These are phyloP conservation scores for Naganishia friedmannii DNA, from an alignment of 768 basidiomycete species.

Conservation along the genomic window DNA sequence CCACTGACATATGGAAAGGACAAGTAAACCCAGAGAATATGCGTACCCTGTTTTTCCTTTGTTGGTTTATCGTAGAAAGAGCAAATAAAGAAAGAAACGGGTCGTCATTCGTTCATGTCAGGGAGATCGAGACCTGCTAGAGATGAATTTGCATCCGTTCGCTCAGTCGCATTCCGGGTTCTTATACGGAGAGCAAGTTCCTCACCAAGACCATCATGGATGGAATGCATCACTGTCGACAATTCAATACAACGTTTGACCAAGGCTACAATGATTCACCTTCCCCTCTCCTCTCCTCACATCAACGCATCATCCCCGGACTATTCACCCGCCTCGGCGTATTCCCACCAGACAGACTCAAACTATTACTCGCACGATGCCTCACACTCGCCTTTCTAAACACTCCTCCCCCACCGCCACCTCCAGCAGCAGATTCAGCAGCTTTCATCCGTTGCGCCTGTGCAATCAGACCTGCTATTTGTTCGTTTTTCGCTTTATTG, in stretches of 20 bases:
- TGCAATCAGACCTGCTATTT: conserved; percentile 87
- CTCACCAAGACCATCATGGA: too few species aligned
- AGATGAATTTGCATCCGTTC: neutral
- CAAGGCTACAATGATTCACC: neutral
- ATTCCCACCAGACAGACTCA: conserved; percentile 10
- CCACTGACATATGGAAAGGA: too few species aligned
- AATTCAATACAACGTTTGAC: neutral
- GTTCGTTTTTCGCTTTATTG: conserved; percentile 61
- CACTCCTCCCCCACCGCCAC: conserved; percentile 35
- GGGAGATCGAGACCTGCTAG: too few species aligned
- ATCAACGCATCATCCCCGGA: conserved; percentile 23
- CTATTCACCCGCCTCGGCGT: conserved; percentile 29
- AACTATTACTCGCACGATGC: conserved; percentile 2
- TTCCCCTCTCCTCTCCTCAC: neutral
- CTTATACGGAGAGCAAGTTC: neutral
- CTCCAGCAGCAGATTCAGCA: conserved; percentile 35
- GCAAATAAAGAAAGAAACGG: too few species aligned
- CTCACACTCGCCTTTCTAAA: conserved; percentile 37
- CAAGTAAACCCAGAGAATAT: too few species aligned
- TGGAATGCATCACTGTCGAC: neutral
- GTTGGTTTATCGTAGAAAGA: too few species aligned
- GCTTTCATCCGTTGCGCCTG: conserved; percentile 62
- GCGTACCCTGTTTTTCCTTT: too few species aligned
- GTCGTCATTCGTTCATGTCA: too few species aligned
- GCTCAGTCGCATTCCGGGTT: neutral